Evolutionary conservation across 2,329 filamentous ascomycete species (phyloP), one percentile per base, ranked within the genome.

Genomic region (Microsporum canis): DNA sequence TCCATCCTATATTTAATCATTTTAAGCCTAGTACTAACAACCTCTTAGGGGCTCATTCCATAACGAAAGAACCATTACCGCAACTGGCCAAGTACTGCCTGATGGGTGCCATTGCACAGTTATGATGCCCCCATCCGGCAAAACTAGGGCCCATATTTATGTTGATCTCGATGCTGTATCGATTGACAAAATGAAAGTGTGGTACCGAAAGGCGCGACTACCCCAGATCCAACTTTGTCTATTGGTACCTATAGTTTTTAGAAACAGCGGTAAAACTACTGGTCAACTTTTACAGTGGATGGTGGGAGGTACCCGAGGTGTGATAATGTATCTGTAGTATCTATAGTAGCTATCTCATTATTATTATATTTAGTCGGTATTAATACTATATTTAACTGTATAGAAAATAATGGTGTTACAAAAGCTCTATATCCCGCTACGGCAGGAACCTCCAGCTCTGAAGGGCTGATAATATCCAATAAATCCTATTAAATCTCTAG

Each of bases 41-140:
- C 38, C 51, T 43, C 51, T 27, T 27, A 61, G 59, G 51, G 59
- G 59, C n/a, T 17, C 59, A 34, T 47, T 57, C 57, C 59, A 58
- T 58, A 41, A 34, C 60, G 47, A 39, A 6, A 61, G 23, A 5
- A 58, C 53, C 39, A 12, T 47, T 47, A 47, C 29, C 34, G 38
- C 34, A 57, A 47, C 49, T 3, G 53, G 53, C 45, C 7, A 34
- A 36, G 36, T 10, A 49, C 8, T 17, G 33, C 51, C 38, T 31
- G 60, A 61, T 45, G 29, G 47, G 36, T 51, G 6, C 29, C 60
- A 61, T 51, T 34, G 2, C 60, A 33, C 60, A n/a, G 36, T 49
- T 36, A 10, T 8, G 27, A 14, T 58, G 38, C 27, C 7, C 10
- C 60, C 53, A 36, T 14, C 10, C 10, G 60, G 53, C 17, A 31